These are phyloP conservation scores for Kurtzmaniella quercitrusa DNA, from an alignment of 1,139 yeast genomes.

Conservation along the genomic window DNA sequence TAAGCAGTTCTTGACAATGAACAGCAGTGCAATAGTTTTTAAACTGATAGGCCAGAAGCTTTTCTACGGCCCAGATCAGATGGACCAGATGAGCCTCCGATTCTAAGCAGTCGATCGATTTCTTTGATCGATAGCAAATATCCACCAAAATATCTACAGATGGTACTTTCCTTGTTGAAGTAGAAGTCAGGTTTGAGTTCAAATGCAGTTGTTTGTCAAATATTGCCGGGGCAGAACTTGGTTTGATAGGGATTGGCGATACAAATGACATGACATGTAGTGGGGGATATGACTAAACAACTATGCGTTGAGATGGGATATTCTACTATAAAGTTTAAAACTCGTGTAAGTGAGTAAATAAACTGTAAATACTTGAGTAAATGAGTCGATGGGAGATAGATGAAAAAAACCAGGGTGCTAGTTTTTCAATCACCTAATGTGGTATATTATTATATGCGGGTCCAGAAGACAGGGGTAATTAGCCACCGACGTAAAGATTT, in stretches of 20 bases:
- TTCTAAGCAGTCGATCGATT: background rate
- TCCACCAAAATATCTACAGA: conserved; percentile 5
- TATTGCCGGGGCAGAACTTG: background rate
- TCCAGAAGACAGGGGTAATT: too few relatives aligned
- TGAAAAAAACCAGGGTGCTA: too few relatives aligned
- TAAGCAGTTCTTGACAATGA: conserved; percentile 45
- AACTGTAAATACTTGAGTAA: too few relatives aligned
- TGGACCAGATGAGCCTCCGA: background rate
- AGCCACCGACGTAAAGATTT: too few relatives aligned
- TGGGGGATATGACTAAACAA: background rate
- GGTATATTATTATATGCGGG: too few relatives aligned
- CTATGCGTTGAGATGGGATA: background rate
- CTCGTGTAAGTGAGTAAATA: too few relatives aligned
- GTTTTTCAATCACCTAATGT: too few relatives aligned
- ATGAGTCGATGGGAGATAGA: too few relatives aligned
- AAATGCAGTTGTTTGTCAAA: background rate
- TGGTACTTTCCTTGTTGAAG: conserved; percentile 1
- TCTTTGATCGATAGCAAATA: conserved; percentile 1
- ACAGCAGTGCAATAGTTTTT: conserved; percentile 17
- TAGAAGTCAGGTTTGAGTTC: background rate
- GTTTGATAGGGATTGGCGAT: conserved; percentile 6
- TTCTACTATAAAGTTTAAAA: too few relatives aligned
- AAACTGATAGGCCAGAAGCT: conserved; percentile 15
- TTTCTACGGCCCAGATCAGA: background rate
- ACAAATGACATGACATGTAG: conserved; percentile 3